Percentiles rank a stretch among this genome's conserved stretches.
Evolutionary conservation across 352 stramenopile species (phyloP).

Genomic region (Hyaloperonospora arabidopsidis): DNA sequence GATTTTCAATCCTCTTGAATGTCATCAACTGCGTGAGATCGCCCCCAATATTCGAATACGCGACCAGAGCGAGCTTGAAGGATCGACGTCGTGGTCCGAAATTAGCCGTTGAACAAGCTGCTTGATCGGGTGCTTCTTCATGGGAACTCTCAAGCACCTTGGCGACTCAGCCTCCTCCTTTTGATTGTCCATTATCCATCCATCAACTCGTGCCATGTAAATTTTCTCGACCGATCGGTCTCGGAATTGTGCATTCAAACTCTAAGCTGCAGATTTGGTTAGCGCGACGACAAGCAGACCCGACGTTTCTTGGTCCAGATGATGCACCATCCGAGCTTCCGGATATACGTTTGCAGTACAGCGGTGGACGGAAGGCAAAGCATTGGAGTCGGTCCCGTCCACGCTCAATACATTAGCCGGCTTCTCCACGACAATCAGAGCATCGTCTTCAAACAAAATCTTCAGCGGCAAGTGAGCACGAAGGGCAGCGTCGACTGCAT

Average conservation of each 20-base stretch:
- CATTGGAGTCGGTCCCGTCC: conserved; percentile 31
- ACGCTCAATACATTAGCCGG: conserved; percentile 51
- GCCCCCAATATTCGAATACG: conserved; percentile 28
- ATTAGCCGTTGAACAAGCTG: conserved; percentile 50
- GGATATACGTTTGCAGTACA: conserved; percentile 37
- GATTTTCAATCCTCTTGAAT: conserved; percentile 8
- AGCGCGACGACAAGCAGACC: conserved; percentile 62
- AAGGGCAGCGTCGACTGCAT: conserved; percentile 12
- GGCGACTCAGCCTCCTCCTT: conserved; percentile 10
- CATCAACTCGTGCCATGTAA: conserved; percentile 50
- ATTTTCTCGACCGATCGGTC: conserved; percentile 46
- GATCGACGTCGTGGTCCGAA: conserved; percentile 16
- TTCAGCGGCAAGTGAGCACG: conserved; percentile 18
- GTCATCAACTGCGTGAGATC: conserved; percentile 8
- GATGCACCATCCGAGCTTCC: conserved; percentile 64
- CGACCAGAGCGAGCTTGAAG: conserved; percentile 27
- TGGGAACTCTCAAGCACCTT: conserved; percentile 33
- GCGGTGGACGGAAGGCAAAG: conserved; percentile 38
- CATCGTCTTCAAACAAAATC: conserved; percentile 48
- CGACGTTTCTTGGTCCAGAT: conserved; percentile 71
- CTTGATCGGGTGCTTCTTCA: conserved; percentile 42
- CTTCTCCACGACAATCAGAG: conserved; percentile 56
- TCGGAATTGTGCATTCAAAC: conserved; percentile 62
- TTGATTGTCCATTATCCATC: conserved; percentile 24
- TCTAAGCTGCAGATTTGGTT: conserved; percentile 46